Conservation (phyloP, 192 early-diverging fungal species). For the Backusella australiensis region DNA sequence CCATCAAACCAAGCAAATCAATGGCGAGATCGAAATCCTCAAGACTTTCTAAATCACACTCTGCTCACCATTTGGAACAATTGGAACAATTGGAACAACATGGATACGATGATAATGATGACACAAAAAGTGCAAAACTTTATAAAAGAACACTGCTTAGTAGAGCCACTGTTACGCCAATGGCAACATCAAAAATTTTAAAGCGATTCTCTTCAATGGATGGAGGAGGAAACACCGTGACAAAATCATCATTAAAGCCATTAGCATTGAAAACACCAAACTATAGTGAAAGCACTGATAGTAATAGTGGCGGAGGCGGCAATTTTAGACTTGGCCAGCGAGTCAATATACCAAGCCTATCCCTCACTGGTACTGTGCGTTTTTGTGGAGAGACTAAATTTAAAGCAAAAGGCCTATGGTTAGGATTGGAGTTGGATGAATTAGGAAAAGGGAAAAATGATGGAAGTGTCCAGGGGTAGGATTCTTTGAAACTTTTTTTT, state of each 20-base stretch:
- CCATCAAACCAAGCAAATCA: neutral
- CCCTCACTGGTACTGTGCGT: constrained; percentile 54
- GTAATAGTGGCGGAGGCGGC: neutral
- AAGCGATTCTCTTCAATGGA: neutral
- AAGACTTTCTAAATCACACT: constrained; percentile 8
- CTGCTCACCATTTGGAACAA: neutral
- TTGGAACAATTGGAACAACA: neutral
- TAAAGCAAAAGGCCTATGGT: constrained; percentile 69
- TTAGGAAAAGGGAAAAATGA: constrained; percentile 75
- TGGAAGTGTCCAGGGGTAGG: constrained; percentile 63
- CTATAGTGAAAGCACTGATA: neutral
- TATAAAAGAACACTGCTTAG: constrained; percentile 2
- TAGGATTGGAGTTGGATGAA: constrained; percentile 76
- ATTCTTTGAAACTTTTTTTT: neutral
- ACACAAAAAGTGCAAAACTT: neutral
- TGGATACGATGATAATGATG: neutral
- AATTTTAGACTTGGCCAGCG: constrained; percentile 10
- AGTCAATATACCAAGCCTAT: constrained; percentile 16
- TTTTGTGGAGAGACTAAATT: constrained; percentile 69
- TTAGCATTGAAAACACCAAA: neutral
- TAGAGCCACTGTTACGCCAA: constrained; percentile 4
- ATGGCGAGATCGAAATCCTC: neutral
- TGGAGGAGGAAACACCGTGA: neutral
- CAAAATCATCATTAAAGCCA: neutral
- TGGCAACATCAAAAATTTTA: neutral